Base-by-base conservation (phyloP, 768 basidiomycete genomes). In the Boletus fagicola region DNA sequence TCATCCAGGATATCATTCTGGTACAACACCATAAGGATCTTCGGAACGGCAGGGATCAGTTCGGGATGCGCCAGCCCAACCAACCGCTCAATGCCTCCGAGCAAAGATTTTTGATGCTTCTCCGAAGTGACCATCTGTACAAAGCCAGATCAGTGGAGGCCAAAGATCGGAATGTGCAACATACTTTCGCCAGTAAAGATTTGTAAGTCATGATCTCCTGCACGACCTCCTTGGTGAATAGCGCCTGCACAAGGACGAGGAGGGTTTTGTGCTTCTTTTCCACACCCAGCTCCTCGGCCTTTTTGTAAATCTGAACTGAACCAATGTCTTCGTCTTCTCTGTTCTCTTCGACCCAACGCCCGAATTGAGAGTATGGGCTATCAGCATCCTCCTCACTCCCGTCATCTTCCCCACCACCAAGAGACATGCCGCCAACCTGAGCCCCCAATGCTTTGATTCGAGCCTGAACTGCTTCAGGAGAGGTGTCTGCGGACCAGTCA, bases 251-350 rank as follows among this genome's bases (percentile, higher is more conserved):
- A 53, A 99, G 76, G 44, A 94, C 86, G 58, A 88, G 81, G 33
- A 96, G 77, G 0, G 89, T 82, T 80, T 89, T 95, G 80, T 98
- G 92, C 75, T 97, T 98, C 79, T 91, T 94, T 68, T 91, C 93
- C 60, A 98, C 88, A 43, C 91, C 92, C 24, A 94, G 69, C 50
- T 96, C 94, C 67, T 95, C 88, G 1, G 89, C 89, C 76, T 94
- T 94, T 75, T 92, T 89, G 77, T 80, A 93, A 42, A 95, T 83
- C 24, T 87, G 84, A 50, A 89, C 78, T 5, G 77, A 75, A 20
- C 76, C 76, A 11, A 70, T 28, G 11, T 45, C 63, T 36, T 61
- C 56, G 18, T 71, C 72, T 30, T 74, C 78, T 39, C 78, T 78
- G 56, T 87, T 86, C 58, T 94, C 92, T 65, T 86, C 82, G 56